A percentile compares a stretch with the other conserved stretches of the same genome.
phyloP scores from a whole-genome alignment of 306 rosid species.

The Trifolium subterraneum region DNA sequence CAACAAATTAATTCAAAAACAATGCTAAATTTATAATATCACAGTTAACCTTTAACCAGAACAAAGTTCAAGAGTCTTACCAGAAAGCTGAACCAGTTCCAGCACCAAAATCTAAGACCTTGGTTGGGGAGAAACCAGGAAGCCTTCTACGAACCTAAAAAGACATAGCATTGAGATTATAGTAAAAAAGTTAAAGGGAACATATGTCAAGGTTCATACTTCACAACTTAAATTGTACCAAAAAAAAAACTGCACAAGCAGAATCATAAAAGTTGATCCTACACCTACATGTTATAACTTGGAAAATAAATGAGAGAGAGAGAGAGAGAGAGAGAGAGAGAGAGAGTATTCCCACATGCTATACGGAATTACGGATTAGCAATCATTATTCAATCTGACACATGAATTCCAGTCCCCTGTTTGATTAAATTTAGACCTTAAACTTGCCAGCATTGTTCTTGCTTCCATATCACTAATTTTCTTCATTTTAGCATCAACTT shows the following conservation, averaged over 20 bases:
- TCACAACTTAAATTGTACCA: background rate
- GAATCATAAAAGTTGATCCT: slow-evolving; percentile 23
- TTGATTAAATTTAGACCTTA: slow-evolving; percentile 32
- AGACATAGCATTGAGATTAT: slow-evolving; percentile 6
- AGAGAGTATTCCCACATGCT: slow-evolving; percentile 1
- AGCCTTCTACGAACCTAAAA: slow-evolving; percentile 77
- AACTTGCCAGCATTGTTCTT: background rate
- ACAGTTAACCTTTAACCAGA: slow-evolving; percentile 29
- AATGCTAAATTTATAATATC: slow-evolving; percentile 4
- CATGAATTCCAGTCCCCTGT: background rate
- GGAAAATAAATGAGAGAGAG: background rate
- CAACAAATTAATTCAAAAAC: slow-evolving; percentile 24
- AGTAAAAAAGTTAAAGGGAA: slow-evolving; percentile 27
- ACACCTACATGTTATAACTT: background rate
- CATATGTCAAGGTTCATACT: background rate
- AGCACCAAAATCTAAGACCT: slow-evolving; percentile 89
- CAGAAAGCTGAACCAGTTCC: slow-evolving; percentile 97
- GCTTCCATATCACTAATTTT: background rate
- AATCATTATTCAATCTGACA: slow-evolving; percentile 17
- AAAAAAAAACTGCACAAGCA: too few species aligned
- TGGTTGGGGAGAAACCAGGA: slow-evolving; percentile 81
- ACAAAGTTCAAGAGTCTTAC: slow-evolving; percentile 51
- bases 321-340: background rate
- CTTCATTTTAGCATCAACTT: too few species aligned
- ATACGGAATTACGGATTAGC: background rate